Evolutionary conservation across 2,329 filamentous ascomycete species (phyloP).

Genomic region (Botryosphaeria dothidea): DNA sequence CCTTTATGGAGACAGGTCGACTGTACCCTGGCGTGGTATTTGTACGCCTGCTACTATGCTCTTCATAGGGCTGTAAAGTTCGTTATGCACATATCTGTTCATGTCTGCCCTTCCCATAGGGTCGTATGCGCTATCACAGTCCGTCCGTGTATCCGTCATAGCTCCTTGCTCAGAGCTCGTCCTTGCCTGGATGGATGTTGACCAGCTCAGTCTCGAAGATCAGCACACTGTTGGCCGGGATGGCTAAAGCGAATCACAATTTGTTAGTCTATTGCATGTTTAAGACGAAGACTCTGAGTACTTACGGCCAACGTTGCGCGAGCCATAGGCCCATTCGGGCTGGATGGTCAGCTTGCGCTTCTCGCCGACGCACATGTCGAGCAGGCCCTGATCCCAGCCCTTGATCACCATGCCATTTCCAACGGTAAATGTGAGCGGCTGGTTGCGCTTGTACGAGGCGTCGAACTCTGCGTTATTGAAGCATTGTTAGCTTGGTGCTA

Average conservation of each 20-base stretch:
- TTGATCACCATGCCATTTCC: constrained; percentile 84
- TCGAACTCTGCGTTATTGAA: constrained; percentile 60
- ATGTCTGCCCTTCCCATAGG: background rate
- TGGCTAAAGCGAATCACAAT: too few species aligned
- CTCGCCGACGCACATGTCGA: constrained; percentile 96
- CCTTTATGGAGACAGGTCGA: too few species aligned
- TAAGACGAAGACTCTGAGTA: too few species aligned
- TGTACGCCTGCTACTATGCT: too few species aligned
- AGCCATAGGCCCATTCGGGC: constrained; percentile 81
- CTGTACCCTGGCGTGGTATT: too few species aligned
- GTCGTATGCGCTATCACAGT: background rate
- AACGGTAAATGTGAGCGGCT: constrained; percentile 76
- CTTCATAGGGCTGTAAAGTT: background rate
- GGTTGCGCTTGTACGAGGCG: constrained; percentile 73
- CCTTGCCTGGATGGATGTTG: constrained; percentile 20
- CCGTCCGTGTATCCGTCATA: background rate
- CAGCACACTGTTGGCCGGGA: constrained; percentile 80
- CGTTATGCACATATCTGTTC: background rate
- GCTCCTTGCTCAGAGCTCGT: constrained; percentile 10
- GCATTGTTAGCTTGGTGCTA: background rate
- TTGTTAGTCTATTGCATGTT: too few species aligned
- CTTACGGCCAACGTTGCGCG: constrained; percentile 69
- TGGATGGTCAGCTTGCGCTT: constrained; percentile 86
- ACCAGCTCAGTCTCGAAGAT: constrained; percentile 93
- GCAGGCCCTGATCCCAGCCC: constrained; percentile 88